Evolutionary conservation across 148 eudicot species (phyloP), one percentile per base, ranked within the genome.

Genomic region (Nepenthes mirabilis): DNA sequence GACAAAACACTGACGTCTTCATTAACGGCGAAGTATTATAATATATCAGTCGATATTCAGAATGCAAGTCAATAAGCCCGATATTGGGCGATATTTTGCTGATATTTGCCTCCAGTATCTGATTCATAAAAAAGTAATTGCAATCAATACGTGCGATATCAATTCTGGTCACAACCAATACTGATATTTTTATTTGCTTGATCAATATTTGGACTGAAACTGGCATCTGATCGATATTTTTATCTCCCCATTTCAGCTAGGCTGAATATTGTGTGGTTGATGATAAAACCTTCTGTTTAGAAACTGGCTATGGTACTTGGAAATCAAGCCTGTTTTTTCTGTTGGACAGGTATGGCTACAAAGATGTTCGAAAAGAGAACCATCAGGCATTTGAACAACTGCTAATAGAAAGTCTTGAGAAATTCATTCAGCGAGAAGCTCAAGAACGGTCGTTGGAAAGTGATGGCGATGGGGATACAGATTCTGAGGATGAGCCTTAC

Each of bases 301-400:
- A 40, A 40, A 40, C 45, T 23, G 23, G 23, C 45, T 8, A 3
- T 40, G 8, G 40, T 59, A 37, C 58, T 33, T 69, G 55, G 33
- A 34, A 62, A 40, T 60, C 48, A 43, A 40, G 12, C 33, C 33
- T 51, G 53, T 36, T 57, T 35, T 32, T 9, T 59, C 47, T 65
- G 52, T 60, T 69, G 61, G 14, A 68, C 95, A 93, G 99, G 79
- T 93, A 89, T 60, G 99, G 99, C 58, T 93, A 93, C 81, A 93
- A 93, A 75, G 99, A 93, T 68, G 82, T 76, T 13, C 96, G 87
- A 60, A 93, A 89, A 75, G 99, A 93, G 82, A 84, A 70, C 73
- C 95, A 82, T 63, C 87, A 80, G 66, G 65, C 75, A 12, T 93
- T 89, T 65, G 95, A 88, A 71, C 87, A 88, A 70, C 58, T 88